These are phyloP conservation scores for Botryotinia globosa DNA, from an alignment of 2,329 filamentous ascomycete species.

Conservation along the genomic window DNA sequence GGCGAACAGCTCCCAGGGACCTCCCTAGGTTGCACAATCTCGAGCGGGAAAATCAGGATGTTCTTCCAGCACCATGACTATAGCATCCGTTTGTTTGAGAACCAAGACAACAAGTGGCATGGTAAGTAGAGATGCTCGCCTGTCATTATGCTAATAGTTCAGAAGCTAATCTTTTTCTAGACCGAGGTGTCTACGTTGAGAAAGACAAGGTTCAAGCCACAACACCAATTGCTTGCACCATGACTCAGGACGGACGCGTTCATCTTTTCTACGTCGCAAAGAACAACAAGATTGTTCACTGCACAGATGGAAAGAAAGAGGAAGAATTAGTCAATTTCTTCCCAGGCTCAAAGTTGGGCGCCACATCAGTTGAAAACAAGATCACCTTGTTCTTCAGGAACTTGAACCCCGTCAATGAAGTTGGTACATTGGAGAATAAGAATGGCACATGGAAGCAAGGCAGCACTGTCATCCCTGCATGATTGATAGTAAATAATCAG, in stretches of 20 bases:
- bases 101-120: background rate
- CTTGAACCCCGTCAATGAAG: slow-evolving; percentile 15
- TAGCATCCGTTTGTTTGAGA: slow-evolving; percentile 5
- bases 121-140: background rate
- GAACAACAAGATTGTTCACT: background rate
- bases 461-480: slow-evolving; percentile 3
- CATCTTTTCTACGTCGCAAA: slow-evolving; percentile 10
- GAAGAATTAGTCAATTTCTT: slow-evolving; percentile 7
- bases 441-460: slow-evolving; percentile 12
- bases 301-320: background rate
- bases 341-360: slow-evolving; percentile 16
- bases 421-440: background rate
- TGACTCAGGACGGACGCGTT: background rate
- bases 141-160: background rate
- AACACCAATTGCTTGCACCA: slow-evolving; percentile 11
- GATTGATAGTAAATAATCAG: background rate
- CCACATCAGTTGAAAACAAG: slow-evolving; percentile 13
- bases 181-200: background rate
- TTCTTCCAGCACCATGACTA: slow-evolving; percentile 17
- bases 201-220: slow-evolving; percentile 9
- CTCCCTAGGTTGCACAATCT: background rate
- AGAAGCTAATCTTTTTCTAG: background rate
- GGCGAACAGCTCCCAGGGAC: slow-evolving; percentile 9
- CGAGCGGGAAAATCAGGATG: background rate
- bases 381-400: slow-evolving; percentile 17